Percentiles rank a stretch among this genome's conserved stretches.
Evolutionary conservation across 306 rosid species (phyloP).

Genomic region (Gleditsia sinensis): DNA sequence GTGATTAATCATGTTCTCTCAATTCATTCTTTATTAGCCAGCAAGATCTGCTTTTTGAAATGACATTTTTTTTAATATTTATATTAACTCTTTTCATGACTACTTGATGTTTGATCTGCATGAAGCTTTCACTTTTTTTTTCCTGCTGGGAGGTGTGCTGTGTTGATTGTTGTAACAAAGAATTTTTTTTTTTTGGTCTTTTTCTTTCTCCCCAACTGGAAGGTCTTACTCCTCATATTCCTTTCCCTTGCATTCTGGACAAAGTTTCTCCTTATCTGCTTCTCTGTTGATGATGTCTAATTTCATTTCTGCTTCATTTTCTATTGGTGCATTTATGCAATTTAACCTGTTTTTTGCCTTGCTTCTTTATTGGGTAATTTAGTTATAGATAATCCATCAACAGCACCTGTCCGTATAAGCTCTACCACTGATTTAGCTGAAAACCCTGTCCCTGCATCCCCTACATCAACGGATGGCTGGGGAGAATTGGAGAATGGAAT

Average conservation of each 20-base stretch:
- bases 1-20: conserved; percentile 1
- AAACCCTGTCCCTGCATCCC: conserved; percentile 68
- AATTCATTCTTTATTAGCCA: background rate
- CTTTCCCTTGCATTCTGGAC: background rate
- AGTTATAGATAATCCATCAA: conserved; percentile 68
- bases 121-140: background rate
- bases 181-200: too few relatives aligned
- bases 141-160: too few relatives aligned
- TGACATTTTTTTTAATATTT: background rate
- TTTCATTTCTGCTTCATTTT: conserved; percentile 19
- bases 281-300: conserved; percentile 18
- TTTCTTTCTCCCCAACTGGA: too few relatives aligned
- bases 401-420: conserved; percentile 58
- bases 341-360: conserved; percentile 21
- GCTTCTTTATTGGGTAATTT: conserved; percentile 35
- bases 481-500: conserved; percentile 95
- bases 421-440: conserved; percentile 73
- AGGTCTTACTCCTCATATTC: background rate
- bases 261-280: background rate
- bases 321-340: background rate
- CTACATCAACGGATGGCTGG: conserved; percentile 98
- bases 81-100: background rate
- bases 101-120: background rate
- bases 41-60: background rate
- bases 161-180: too few relatives aligned